A percentile compares a stretch with the other conserved stretches of the same genome.
Evolutionary conservation across 768 basidiomycete species (phyloP).

Genomic region (Russula sp.): DNA sequence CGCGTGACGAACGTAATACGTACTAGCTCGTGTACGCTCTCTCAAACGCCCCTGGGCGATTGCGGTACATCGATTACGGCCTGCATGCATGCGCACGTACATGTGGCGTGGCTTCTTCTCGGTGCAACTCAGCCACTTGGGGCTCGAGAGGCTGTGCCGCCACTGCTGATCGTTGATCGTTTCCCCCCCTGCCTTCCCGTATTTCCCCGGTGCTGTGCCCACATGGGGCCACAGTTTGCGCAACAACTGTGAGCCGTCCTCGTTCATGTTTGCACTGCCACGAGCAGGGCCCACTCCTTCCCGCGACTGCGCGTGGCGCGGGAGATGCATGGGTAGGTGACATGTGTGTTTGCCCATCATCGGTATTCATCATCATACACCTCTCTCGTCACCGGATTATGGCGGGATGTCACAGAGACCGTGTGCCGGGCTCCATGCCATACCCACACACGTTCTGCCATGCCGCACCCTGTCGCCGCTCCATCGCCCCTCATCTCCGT

Average conservation of each 20-base stretch:
- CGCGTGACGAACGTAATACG: constrained; percentile 5
- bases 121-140: not conserved
- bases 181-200: not conserved
- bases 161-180: constrained; percentile 4
- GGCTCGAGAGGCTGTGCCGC: constrained; percentile 15
- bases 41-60: constrained; percentile 10
- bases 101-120: constrained; percentile 4
- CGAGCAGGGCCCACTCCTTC: not conserved
- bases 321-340: not conserved
- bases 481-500: constrained; percentile 20
- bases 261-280: constrained; percentile 8
- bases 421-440: constrained; percentile 15
- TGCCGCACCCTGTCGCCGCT: constrained; percentile 11
- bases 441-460: constrained; percentile 2
- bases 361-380: not conserved
- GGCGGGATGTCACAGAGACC: constrained; percentile 16
- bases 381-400: constrained; percentile 14
- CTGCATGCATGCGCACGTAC: not conserved
- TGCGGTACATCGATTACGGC: constrained; percentile 15
- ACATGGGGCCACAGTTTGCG: constrained; percentile 5
- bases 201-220: constrained; percentile 12
- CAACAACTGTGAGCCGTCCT: constrained; percentile 1
- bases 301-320: constrained; percentile 1
- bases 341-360: not conserved
- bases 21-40: not conserved